A percentile compares a stretch with the other conserved stretches of the same genome.
phyloP scores from a whole-genome alignment of 2,329 filamentous ascomycete species.

The Bipolaris cookei region DNA sequence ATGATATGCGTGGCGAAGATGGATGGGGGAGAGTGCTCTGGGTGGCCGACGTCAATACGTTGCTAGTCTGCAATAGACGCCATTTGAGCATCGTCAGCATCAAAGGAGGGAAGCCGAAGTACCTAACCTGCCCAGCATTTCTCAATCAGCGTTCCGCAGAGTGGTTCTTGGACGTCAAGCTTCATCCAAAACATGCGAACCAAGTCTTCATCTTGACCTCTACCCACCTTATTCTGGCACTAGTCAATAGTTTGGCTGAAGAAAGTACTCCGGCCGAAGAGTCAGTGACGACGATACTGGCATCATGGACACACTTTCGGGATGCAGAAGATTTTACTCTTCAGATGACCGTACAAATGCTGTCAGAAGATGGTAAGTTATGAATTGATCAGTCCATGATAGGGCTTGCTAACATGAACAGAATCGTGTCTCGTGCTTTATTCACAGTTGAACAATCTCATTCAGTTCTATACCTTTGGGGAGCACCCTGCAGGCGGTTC shows the following conservation, averaged over 20 bases:
- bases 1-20: conserved; percentile 38
- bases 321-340: conserved; percentile 61
- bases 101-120: conserved; percentile 22
- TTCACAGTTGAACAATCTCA: conserved; percentile 41
- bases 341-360: conserved; percentile 39
- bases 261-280: conserved; percentile 22
- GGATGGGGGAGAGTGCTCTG: conserved; percentile 61
- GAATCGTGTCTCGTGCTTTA: conserved; percentile 41
- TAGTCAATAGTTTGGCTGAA: conserved; percentile 46
- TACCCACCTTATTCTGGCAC: conserved; percentile 58
- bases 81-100: conserved; percentile 47
- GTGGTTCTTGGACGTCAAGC: conserved; percentile 65
- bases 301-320: conserved; percentile 62
- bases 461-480: conserved; percentile 41
- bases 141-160: conserved; percentile 37
- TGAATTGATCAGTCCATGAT: not conserved
- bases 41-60: conserved; percentile 54
- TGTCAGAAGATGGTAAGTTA: conserved; percentile 41
- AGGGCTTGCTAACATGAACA: conserved; percentile 21
- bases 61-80: conserved; percentile 61
- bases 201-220: conserved; percentile 67
- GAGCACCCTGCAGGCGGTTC: conserved; percentile 12
- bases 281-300: conserved; percentile 47
- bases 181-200: conserved; percentile 55
- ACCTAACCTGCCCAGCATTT: conserved; percentile 34